Evolutionary conservation across 1,284 basidiomycete genomes (phyloP), one percentile per base, ranked within the genome.

Genomic region (Cryptococcus sp.): DNA sequence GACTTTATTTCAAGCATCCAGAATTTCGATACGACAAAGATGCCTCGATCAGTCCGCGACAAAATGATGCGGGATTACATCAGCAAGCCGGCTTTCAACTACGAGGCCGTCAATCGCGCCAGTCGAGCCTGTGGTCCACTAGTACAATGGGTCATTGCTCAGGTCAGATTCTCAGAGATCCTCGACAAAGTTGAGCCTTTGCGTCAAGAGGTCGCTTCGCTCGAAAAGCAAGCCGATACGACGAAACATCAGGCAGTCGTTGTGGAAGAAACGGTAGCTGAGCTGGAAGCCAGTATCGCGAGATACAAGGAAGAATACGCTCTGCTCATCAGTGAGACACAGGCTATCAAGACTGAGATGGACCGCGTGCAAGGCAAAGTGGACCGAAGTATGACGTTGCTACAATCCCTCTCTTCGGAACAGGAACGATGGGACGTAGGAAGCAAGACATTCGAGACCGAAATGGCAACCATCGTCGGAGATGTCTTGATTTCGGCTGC

Each of bases 301-400:
- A 82, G 80, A 53, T 98, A 98, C 82, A 98, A 98, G 78, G 88
- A 93, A 46, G 96, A 99, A 73, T 99, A 99, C 63, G 96, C 97
- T 0, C 79, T 89, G 7, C 84, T 99, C 54, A 98, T 99, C 76
- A 92, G 91, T 70, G 91, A 99, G 74, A 94, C 90, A 0, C 91
- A 98, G 73, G 85, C 92, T 3, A 98, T 99, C 82, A 97, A 96
- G 75, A 81, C 81, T 42, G 96, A 99, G 76, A 98, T 98, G 94
- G 92, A 97, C 64, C 85, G 90, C 36, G 96, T 99, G 1, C 90
- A 98, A 73, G 85, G 85, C 76, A 97, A 98, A 75, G 96, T 99
- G 42, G 88, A 96, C 64, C 86, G 96, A 55, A 96, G 91, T 69
- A 91, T 98, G 85, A 96, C 87, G 55, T 80, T 99, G 34, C 80